Conservation (phyloP, 2,329 filamentous ascomycete genomes). For the Hansfordia pulvinata region DNA sequence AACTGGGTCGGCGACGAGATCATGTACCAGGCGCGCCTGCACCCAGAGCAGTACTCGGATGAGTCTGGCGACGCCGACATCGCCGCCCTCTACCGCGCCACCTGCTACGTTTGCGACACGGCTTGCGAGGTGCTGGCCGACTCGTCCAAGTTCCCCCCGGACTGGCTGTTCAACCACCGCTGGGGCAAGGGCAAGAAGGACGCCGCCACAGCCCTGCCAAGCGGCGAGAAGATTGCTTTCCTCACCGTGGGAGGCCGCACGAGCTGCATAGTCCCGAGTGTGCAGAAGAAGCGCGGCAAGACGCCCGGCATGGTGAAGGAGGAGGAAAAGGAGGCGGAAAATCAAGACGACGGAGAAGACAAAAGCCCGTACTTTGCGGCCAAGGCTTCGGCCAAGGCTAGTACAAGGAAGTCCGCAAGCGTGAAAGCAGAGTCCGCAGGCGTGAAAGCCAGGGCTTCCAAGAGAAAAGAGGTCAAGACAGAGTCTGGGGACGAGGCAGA, state of each 20-base stretch:
- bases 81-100: slow-evolving; percentile 53
- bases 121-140: slow-evolving; percentile 71
- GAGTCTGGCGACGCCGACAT: slow-evolving; percentile 63
- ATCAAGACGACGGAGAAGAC: too few relatives aligned
- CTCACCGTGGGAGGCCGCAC: slow-evolving; percentile 85
- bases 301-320: slow-evolving; percentile 28
- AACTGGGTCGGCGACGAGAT: slow-evolving; percentile 98
- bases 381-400: not conserved
- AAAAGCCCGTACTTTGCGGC: not conserved
- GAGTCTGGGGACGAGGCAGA: not conserved
- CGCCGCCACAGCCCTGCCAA: slow-evolving; percentile 54
- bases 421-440: not conserved
- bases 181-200: slow-evolving; percentile 84
- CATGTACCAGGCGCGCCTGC: slow-evolving; percentile 74
- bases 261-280: slow-evolving; percentile 70
- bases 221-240: slow-evolving; percentile 72
- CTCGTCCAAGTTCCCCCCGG: slow-evolving; percentile 67
- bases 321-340: slow-evolving; percentile 6
- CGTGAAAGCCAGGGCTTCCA: not conserved
- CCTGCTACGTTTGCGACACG: slow-evolving; percentile 67
- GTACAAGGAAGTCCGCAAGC: not conserved
- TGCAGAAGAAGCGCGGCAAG: slow-evolving; percentile 66
- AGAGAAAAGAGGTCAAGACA: not conserved
- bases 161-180: slow-evolving; percentile 80
- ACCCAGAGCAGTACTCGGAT: slow-evolving; percentile 88